Conservation (phyloP, 352 stramenopile genomes). For the Elongisporangium prolatum region DNA sequence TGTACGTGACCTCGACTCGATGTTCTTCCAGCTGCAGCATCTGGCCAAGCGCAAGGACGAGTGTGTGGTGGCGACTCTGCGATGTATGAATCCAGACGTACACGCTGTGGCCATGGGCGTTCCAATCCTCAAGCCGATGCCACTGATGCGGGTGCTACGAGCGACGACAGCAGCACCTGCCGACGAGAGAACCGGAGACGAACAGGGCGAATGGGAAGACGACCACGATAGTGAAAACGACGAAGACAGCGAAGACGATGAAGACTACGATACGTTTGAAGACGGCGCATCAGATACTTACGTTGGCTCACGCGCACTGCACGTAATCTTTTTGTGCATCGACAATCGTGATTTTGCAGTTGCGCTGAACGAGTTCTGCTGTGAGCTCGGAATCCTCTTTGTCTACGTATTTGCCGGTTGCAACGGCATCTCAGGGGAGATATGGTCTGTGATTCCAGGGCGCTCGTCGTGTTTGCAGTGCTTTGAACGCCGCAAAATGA, state of each 20-base stretch:
- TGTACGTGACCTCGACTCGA: constrained; percentile 26
- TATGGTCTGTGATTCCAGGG: constrained; percentile 28
- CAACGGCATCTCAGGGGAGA: constrained; percentile 34
- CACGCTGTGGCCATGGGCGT: constrained; percentile 12
- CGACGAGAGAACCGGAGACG: neutral
- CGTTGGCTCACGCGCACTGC: neutral
- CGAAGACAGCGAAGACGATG: constrained; percentile 1
- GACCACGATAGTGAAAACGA: too few species aligned
- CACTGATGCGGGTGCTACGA: constrained; percentile 12
- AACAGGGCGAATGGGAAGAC: neutral
- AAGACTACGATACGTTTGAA: neutral
- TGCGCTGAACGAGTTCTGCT: constrained; percentile 41
- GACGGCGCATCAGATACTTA: neutral
- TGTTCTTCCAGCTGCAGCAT: constrained; percentile 26
- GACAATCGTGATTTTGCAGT: constrained; percentile 18
- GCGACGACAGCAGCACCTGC: neutral
- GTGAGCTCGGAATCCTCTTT: constrained; percentile 25
- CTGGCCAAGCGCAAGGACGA: constrained; percentile 28
- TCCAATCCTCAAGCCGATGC: constrained; percentile 5
- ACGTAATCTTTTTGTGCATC: constrained; percentile 33
- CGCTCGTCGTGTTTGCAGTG: constrained; percentile 39
- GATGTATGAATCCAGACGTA: constrained; percentile 27
- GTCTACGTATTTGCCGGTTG: constrained; percentile 20
- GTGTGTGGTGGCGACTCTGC: constrained; percentile 14
- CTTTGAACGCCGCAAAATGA: constrained; percentile 37